Conservation (phyloP, 2,329 filamentous ascomycete species). For the Paraconiothyrium sp. region DNA sequence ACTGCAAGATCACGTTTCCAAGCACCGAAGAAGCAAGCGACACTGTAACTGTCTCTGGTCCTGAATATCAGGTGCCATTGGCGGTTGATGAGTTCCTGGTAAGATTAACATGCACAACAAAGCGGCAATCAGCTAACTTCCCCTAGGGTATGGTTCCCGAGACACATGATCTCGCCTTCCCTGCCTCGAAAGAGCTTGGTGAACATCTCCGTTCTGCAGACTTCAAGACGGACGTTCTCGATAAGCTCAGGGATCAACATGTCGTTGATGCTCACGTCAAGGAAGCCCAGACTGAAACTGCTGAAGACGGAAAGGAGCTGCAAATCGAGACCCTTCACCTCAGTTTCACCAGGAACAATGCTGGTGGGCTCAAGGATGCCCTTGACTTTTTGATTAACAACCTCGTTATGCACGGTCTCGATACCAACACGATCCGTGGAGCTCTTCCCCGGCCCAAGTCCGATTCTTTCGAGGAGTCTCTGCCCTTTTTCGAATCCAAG, state of each 20-base stretch:
- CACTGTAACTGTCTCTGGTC: slow-evolving; percentile 92
- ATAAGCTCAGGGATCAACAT: slow-evolving; percentile 89
- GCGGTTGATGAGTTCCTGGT: slow-evolving; percentile 94
- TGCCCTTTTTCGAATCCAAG: slow-evolving; percentile 97
- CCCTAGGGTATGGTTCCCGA: slow-evolving; percentile 92
- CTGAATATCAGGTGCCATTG: slow-evolving; percentile 97
- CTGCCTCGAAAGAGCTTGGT: slow-evolving; percentile 77
- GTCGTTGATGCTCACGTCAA: slow-evolving; percentile 86
- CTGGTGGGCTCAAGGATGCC: slow-evolving; percentile 91
- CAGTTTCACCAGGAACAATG: slow-evolving; percentile 93
- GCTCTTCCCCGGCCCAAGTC: slow-evolving; percentile 98
- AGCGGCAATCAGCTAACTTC: slow-evolving; percentile 39
- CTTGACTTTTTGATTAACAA: slow-evolving; percentile 92
- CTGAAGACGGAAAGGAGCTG: slow-evolving; percentile 52
- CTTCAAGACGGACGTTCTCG: slow-evolving; percentile 80
- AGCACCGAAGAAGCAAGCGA: slow-evolving; percentile 98
- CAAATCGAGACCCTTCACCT: slow-evolving; percentile 57
- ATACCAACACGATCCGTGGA: slow-evolving; percentile 83
- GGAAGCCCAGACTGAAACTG: slow-evolving; percentile 53
- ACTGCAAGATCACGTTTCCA: slow-evolving; percentile 98
- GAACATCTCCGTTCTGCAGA: slow-evolving; percentile 83
- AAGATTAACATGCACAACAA: slow-evolving; percentile 29
- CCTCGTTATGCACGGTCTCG: slow-evolving; percentile 88
- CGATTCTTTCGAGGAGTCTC: slow-evolving; percentile 96
- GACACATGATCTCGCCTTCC: slow-evolving; percentile 88